Base-by-base conservation (phyloP, 768 basidiomycete species). In the Melanogaster broomeanus region DNA sequence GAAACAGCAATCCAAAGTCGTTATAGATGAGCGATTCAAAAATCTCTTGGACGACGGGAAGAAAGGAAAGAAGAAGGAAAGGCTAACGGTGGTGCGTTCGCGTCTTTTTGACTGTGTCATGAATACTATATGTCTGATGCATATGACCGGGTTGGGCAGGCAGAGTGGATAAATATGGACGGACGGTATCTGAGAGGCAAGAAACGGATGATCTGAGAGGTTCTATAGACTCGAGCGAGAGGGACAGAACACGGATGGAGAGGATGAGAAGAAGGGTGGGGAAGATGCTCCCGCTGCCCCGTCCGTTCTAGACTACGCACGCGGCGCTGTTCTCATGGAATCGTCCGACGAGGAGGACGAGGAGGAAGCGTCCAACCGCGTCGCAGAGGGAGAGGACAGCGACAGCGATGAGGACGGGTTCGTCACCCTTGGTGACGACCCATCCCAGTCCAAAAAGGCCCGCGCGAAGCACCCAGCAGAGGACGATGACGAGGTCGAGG, bases 1-100 rank as follows among this genome's bases (percentile, higher is more conserved):
- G 66, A 91, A 87, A 69, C 83, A 86, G 31, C 74, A 84, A 51
- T 74, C 82, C 57, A 97, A 94, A 70, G 87, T 97, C 46, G 81
- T 88, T 47, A 81, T 98, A 33, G 97, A 99, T 67, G 86, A 93
- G 11, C 85, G 97, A 21, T 99, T 98, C 79, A 91, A 88, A 68
- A 74, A 78, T 48, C 78, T 97, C 18, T 83, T 98, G 39, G 74
- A 79, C 51, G 71, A 75, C 13, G 74, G 69, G 49, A 75, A 77
- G 51, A 64, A 61, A 38, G 73, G 66, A 57, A 77, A 77, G 64
- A 48, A 44, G 25, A 66, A 61, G 53, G 61, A 55, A 69, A 72
- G 50, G 10, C 47, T 0, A 49, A 61, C 4, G 55, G 61, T 45
- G 47, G 48, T 59, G 38, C 57, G 64, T 61, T 28, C 24, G 19